Percentiles rank a stretch among this genome's conserved stretches.
These are phyloP conservation scores for Aspergillus caelatus DNA, from an alignment of 2,329 filamentous ascomycete species.

Conservation along the genomic window DNA sequence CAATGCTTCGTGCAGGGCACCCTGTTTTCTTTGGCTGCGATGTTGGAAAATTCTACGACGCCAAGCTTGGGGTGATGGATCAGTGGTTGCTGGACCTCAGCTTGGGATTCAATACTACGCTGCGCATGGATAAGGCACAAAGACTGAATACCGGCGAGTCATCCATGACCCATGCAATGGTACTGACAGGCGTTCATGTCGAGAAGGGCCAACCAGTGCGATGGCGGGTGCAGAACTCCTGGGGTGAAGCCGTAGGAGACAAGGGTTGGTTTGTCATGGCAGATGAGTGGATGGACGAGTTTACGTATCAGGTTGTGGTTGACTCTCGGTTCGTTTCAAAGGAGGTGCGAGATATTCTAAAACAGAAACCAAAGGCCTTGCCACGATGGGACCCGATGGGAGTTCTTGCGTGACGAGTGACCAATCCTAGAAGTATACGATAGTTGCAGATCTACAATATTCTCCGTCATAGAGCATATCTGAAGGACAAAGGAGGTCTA, in stretches of 20 bases:
- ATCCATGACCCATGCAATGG: conserved; percentile 91
- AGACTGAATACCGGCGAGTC: conserved; percentile 74
- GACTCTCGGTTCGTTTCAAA: conserved; percentile 69
- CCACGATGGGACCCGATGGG: conserved; percentile 84
- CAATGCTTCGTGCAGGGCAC: conserved; percentile 75
- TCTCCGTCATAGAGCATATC: not conserved
- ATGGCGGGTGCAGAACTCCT: conserved; percentile 88
- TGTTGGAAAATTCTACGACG: conserved; percentile 79
- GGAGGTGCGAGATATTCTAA: conserved; percentile 70
- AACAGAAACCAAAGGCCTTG: conserved; percentile 70
- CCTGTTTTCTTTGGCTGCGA: conserved; percentile 90
- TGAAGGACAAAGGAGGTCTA: not conserved
- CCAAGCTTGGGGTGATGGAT: conserved; percentile 75
- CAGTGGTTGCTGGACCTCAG: conserved; percentile 75
- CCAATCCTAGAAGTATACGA: not conserved
- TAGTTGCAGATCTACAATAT: not conserved
- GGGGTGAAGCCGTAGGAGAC: conserved; percentile 70
- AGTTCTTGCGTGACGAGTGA: conserved; percentile 61
- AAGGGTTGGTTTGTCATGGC: conserved; percentile 91
- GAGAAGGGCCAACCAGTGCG: conserved; percentile 68
- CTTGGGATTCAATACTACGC: conserved; percentile 76
- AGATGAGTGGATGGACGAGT: conserved; percentile 78
- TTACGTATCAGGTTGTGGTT: conserved; percentile 83
- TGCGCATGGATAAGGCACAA: conserved; percentile 76
- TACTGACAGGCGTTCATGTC: conserved; percentile 81